Conservation (phyloP, 805 yeast genomes). For the Candida piceae region DNA sequence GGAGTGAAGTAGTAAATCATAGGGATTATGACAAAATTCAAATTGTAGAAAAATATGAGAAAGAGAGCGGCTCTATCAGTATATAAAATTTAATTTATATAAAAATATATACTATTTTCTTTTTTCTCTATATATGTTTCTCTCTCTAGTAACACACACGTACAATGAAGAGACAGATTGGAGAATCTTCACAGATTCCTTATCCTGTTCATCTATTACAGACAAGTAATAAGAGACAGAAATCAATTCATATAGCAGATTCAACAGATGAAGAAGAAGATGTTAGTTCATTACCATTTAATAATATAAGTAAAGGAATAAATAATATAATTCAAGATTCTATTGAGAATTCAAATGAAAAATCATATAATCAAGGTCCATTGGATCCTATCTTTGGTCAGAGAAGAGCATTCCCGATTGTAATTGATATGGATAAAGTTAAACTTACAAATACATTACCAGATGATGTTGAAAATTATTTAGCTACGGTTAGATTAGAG, state of each 20-base stretch:
- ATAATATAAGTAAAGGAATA: not conserved
- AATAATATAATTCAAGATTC: not conserved
- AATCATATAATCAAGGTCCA: slow-evolving; percentile 25
- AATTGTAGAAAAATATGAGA: too few species aligned
- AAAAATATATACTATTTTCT: too few species aligned
- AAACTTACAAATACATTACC: slow-evolving; percentile 17
- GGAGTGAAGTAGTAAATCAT: too few species aligned
- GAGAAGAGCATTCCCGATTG: slow-evolving; percentile 31
- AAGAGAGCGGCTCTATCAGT: too few species aligned
- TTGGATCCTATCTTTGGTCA: slow-evolving; percentile 34
- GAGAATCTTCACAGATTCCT: not conserved
- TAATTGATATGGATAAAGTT: slow-evolving; percentile 13
- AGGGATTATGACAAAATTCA: too few species aligned
- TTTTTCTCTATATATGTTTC: too few species aligned
- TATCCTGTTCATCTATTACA: slow-evolving; percentile 5
- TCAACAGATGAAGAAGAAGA: slow-evolving; percentile 3
- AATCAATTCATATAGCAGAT: slow-evolving; percentile 1
- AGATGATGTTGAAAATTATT: slow-evolving; percentile 26
- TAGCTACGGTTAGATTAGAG: slow-evolving; percentile 30
- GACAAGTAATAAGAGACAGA: not conserved
- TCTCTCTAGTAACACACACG: too few species aligned
- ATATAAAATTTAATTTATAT: too few species aligned
- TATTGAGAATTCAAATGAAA: not conserved
- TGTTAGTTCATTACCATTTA: not conserved
- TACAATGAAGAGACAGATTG: not conserved